Evolutionary conservation across 345 rosid species (phyloP).

Genomic region (Eucalyptus guilfoylei): DNA sequence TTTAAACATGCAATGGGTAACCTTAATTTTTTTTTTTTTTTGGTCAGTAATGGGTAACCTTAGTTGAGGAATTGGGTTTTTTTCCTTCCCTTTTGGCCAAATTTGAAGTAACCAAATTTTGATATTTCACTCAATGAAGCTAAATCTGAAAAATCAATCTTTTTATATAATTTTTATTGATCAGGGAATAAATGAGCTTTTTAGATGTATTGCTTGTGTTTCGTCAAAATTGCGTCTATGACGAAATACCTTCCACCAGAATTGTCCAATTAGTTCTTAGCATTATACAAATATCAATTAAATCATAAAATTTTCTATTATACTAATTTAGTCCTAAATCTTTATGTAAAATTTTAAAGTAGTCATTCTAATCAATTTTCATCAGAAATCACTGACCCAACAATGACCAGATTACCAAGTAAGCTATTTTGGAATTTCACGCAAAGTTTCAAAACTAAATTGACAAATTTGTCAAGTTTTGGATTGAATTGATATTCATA

Average conservation of each 20-base stretch:
- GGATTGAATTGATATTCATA: background rate
- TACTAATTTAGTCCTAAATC: background rate
- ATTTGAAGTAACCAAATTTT: background rate
- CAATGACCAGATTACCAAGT: background rate
- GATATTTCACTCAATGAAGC: background rate
- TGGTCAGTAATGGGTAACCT: too few relatives aligned
- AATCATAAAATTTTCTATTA: background rate
- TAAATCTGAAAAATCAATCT: background rate
- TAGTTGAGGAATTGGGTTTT: background rate
- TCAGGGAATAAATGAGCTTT: background rate
- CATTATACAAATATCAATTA: background rate
- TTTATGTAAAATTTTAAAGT: background rate
- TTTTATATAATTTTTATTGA: background rate
- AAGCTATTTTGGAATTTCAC: background rate
- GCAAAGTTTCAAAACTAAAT: background rate
- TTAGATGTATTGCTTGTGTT: background rate
- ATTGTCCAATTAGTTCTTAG: background rate
- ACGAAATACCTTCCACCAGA: background rate
- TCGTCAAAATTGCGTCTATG: background rate
- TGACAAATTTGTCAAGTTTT: background rate
- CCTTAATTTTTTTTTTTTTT: too few relatives aligned
- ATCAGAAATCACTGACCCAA: fast-evolving
- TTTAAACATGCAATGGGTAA: background rate
- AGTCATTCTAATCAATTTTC: background rate
- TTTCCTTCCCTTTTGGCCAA: background rate